Evolutionary conservation across 1,139 yeast genomes (phyloP).

Genomic region (Lodderomyces jiufengensis): DNA sequence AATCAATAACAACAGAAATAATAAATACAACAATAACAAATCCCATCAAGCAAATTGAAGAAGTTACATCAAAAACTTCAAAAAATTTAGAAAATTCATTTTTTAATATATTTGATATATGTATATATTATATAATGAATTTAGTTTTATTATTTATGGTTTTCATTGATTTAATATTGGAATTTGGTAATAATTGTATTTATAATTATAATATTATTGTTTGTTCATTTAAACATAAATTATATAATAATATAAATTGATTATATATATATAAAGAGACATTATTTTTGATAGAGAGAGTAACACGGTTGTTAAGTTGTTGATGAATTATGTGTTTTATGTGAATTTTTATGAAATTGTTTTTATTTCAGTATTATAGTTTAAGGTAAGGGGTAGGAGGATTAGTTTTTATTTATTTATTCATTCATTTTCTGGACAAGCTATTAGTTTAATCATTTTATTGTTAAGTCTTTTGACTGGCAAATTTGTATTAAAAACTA

Average conservation of each 20-base stretch:
- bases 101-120: conserved; percentile 10
- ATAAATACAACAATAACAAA: not conserved
- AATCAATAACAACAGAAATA: not conserved
- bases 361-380: too few relatives aligned
- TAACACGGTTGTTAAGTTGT: too few relatives aligned
- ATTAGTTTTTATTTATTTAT: too few relatives aligned
- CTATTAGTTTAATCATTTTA: too few relatives aligned
- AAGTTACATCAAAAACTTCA: not conserved
- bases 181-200: conserved; percentile 11
- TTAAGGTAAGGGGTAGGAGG: too few relatives aligned
- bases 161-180: conserved; percentile 12
- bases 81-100: conserved; percentile 4
- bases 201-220: conserved; percentile 14
- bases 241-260: conserved; percentile 17
- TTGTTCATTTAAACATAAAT: conserved; percentile 14
- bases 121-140: conserved; percentile 13
- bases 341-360: too few relatives aligned
- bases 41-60: not conserved
- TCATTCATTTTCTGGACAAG: too few relatives aligned
- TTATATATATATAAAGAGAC: too few relatives aligned
- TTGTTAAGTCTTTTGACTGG: too few relatives aligned
- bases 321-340: too few relatives aligned
- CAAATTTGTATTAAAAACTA: too few relatives aligned
- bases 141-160: conserved; percentile 11
- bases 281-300: too few relatives aligned